Percentiles rank a stretch among this genome's conserved stretches.
Evolutionary conservation across 495 filamentous ascomycete species (phyloP).

Genomic region (Xylaria flabelliformis): DNA sequence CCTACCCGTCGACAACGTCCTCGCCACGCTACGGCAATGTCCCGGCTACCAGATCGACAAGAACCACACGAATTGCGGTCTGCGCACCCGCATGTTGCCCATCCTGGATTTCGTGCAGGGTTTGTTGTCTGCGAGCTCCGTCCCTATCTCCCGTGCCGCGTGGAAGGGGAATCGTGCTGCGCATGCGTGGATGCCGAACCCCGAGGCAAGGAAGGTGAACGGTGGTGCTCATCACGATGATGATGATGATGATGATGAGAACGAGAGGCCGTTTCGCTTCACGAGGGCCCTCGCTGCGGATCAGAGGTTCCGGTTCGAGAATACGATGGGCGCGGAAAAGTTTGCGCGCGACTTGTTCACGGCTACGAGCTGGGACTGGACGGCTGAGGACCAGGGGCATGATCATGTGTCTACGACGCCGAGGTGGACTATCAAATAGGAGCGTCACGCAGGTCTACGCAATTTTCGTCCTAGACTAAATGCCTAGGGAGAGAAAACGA

Average conservation of each 20-base stretch:
- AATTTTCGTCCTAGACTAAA: background rate
- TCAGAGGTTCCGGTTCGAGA: constrained; percentile 48
- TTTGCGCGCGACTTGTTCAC: constrained; percentile 62
- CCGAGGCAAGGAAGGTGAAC: constrained; percentile 1
- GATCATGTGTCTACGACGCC: constrained; percentile 37
- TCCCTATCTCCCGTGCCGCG: constrained; percentile 52
- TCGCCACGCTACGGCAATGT: constrained; percentile 53
- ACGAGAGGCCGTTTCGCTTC: constrained; percentile 47
- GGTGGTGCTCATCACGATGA: background rate
- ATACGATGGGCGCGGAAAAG: constrained; percentile 47
- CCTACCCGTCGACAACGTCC: constrained; percentile 43
- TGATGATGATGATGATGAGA: constrained; percentile 7
- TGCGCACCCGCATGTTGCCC: constrained; percentile 69
- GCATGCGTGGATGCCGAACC: constrained; percentile 40
- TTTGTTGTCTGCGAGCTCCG: constrained; percentile 48
- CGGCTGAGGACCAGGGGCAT: constrained; percentile 47
- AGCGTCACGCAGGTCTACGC: background rate
- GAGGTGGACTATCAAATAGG: constrained; percentile 33
- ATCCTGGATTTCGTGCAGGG: constrained; percentile 70
- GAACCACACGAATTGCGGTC: constrained; percentile 78
- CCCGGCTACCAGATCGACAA: constrained; percentile 81
- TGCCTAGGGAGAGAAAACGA: background rate
- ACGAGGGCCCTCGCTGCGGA: constrained; percentile 48
- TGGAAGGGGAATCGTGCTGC: constrained; percentile 52
- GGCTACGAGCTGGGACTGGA: constrained; percentile 66